A percentile compares a stretch with the other conserved stretches of the same genome.
phyloP scores from a whole-genome alignment of 495 filamentous ascomycete genomes.

The Rusavskia elegans region DNA sequence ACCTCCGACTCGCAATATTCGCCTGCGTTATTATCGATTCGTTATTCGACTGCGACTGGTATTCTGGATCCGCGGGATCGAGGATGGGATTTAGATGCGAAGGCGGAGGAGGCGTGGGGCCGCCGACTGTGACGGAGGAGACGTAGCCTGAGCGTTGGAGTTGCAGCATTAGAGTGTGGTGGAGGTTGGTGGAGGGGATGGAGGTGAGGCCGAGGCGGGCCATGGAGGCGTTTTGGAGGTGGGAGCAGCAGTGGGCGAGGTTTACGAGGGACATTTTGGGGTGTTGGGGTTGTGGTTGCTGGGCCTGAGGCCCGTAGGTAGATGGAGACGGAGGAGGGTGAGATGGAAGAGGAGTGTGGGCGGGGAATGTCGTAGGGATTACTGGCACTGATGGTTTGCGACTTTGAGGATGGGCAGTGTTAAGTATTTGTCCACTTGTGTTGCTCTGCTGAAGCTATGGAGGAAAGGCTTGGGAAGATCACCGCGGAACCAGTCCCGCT shows the following conservation, averaged over 20 bases:
- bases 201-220: constrained; percentile 79
- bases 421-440: too few species aligned
- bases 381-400: too few species aligned
- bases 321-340: neutral
- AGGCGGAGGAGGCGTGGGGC: constrained; percentile 45
- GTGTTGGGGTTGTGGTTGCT: neutral
- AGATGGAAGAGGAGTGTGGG: neutral
- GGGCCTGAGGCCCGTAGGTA: neutral
- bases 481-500: too few species aligned
- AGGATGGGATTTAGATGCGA: constrained; percentile 23
- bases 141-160: constrained; percentile 76
- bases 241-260: constrained; percentile 70
- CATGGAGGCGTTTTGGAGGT: constrained; percentile 84
- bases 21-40: constrained; percentile 51
- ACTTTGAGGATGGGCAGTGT: too few species aligned
- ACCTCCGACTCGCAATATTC: constrained; percentile 59
- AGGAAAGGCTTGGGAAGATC: too few species aligned
- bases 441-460: too few species aligned
- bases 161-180: constrained; percentile 56
- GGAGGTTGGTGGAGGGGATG: constrained; percentile 65
- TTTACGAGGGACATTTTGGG: constrained; percentile 65
- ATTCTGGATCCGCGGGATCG: neutral
- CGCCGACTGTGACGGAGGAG: constrained; percentile 65
- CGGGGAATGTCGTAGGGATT: too few species aligned
- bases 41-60: constrained; percentile 12